Evolutionary conservation across 2,329 filamentous ascomycete species (phyloP), one percentile per base, ranked within the genome.

Genomic region (Talaromyces sp.): DNA sequence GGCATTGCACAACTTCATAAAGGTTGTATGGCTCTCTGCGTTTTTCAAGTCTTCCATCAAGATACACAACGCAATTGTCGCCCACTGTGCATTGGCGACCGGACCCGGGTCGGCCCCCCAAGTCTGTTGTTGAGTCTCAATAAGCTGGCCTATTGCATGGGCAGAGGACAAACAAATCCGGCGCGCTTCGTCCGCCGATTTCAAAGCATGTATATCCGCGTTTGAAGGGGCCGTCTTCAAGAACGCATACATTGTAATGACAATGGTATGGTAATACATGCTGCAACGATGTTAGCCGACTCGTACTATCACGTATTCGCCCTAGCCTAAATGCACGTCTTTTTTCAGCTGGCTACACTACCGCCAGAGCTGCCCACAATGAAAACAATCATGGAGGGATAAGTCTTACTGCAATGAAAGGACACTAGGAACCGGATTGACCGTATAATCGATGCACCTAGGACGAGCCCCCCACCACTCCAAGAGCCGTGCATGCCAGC

Each of bases 101-200:
- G 69, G 60, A 61, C 65, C 69, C 65, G 68, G 52, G 65, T 72
- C 70, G 15, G 67, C 64, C 19, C 72, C 70, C 71, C 71, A 73
- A 22, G 67, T 65, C n/a, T 63, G 49, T 22, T 68, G 70, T 44
- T 70, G 69, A 15, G 64, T 62, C n/a, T 64, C 65, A 25, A 70
- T 62, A 10, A 73, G 64, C 13, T 65, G 33, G 22, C 67, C 64
- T 4, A 73, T 67, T 6, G 59, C 63, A 30, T 66, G 66, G 6
- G 70, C 67, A 13, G 65, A 67, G 0, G 62, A 53, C 22, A 70
- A 61, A 33, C 66, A 69, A 11, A 65, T 61, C 7, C 63, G 54
- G 25, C 59, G 62, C 27, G 70, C 67, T 5, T 59, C 54, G 2
- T 56, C 59, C 2, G 58, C 62, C 30, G 19, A 57, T 10, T 61